Evolutionary conservation across 441 rosid genomes (phyloP).

Genomic region (Arabidopsis hybrid): DNA sequence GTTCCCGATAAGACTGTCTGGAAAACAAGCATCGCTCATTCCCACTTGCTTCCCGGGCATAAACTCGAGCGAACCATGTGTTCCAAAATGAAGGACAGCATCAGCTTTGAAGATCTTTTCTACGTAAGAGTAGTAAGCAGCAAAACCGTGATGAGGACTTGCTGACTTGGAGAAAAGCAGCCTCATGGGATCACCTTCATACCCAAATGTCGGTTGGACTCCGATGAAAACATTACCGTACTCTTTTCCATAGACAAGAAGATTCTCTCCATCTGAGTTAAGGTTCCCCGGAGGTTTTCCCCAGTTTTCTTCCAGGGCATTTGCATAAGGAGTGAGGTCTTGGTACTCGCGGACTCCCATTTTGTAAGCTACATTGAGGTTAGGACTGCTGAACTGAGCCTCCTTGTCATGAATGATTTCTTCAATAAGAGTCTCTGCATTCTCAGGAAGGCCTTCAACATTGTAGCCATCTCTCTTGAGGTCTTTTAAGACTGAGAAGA

Average conservation of each 20-base stretch:
- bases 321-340: constrained; percentile 81
- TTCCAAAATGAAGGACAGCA: constrained; percentile 97
- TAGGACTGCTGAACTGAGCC: constrained; percentile 98
- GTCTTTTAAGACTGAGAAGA: constrained; percentile 86
- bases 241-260: constrained; percentile 89
- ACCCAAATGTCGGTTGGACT: constrained; percentile 98
- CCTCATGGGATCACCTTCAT: constrained; percentile 99
- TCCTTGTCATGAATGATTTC: constrained; percentile 94
- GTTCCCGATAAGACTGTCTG: constrained; percentile 97
- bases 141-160: constrained; percentile 98
- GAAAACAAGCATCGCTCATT: constrained; percentile 96
- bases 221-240: constrained; percentile 97
- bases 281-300: constrained; percentile 98
- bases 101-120: constrained; percentile 97
- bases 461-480: constrained; percentile 88
- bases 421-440: constrained; percentile 86
- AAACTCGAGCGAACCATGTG: constrained; percentile 97
- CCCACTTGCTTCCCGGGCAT: constrained; percentile 99
- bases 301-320: constrained; percentile 96
- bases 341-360: constrained; percentile 93
- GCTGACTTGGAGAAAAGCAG: constrained; percentile 97
- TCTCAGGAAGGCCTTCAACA: constrained; percentile 92
- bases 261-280: constrained; percentile 95
- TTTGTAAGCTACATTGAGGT: constrained; percentile 87
- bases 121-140: constrained; percentile 93